These are phyloP conservation scores for Perkinsus chesapeaki DNA, from an alignment of 169 alveolate genomes.

Conservation along the genomic window DNA sequence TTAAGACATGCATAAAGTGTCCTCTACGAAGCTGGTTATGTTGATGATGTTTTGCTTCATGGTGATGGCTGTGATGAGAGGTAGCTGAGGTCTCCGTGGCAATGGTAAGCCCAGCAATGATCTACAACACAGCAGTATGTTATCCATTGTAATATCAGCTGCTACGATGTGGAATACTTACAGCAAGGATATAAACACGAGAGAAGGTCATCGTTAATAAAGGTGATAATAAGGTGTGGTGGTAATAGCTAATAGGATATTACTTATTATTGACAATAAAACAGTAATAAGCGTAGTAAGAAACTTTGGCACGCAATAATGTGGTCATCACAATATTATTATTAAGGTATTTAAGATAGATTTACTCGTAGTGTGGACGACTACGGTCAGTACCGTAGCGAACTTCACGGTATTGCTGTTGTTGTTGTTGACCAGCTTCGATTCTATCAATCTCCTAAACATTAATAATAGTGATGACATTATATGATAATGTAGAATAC, in stretches of 20 bases:
- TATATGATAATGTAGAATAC: background rate
- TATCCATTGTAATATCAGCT: background rate
- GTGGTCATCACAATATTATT: too few species aligned
- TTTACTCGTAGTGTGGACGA: background rate
- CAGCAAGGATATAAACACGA: background rate
- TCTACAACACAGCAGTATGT: too few species aligned
- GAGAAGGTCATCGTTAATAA: background rate
- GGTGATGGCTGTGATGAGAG: constrained; percentile 1
- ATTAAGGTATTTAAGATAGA: background rate
- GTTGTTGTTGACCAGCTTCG: background rate
- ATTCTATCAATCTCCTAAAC: background rate
- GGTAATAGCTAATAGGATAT: background rate
- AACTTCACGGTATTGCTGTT: background rate
- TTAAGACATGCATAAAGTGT: background rate
- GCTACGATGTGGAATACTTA: background rate
- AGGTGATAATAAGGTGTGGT: background rate
- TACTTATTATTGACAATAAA: background rate
- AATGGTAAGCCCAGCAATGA: background rate
- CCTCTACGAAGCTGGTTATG: background rate
- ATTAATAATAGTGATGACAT: background rate
- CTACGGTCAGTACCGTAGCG: background rate
- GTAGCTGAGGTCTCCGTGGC: background rate
- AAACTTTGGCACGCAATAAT: background rate
- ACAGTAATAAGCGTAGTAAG: background rate
- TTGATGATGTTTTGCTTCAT: background rate